These are phyloP conservation scores for Geosmithia flava DNA, from an alignment of 2,329 filamentous ascomycete species.

Conservation along the genomic window DNA sequence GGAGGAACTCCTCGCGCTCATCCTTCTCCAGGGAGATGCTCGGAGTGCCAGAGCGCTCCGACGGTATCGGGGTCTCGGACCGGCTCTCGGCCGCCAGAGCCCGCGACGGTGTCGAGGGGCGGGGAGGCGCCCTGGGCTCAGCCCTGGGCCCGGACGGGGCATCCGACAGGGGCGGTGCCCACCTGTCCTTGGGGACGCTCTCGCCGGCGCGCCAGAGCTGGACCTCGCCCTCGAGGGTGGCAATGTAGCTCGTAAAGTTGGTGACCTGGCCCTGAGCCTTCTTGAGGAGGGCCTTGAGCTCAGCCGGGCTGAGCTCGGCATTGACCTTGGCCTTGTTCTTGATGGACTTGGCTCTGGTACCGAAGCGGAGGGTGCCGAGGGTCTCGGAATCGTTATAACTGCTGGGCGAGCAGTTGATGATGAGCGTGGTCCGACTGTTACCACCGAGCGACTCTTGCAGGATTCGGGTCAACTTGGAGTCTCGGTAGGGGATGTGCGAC, in stretches of 20 bases:
- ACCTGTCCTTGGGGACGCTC: conserved; percentile 75
- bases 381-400: conserved; percentile 98
- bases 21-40: conserved; percentile 87
- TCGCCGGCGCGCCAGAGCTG: conserved; percentile 82
- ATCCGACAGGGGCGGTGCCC: conserved; percentile 57
- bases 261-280: conserved; percentile 85
- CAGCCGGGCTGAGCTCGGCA: conserved; percentile 86
- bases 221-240: conserved; percentile 73
- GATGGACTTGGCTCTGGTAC: conserved; percentile 93
- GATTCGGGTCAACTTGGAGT: conserved; percentile 95
- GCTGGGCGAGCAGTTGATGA: conserved; percentile 98
- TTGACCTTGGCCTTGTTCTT: conserved; percentile 99
- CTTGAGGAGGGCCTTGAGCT: conserved; percentile 85
- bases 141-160: conserved; percentile 21
- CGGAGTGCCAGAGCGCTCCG: conserved; percentile 78
- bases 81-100: conserved; percentile 41
- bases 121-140: conserved; percentile 25
- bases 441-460: conserved; percentile 94
- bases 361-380: conserved; percentile 81
- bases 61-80: conserved; percentile 50
- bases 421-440: conserved; percentile 95
- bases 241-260: conserved; percentile 79
- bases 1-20: conserved; percentile 89
- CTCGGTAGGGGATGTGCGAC: conserved; percentile 88
- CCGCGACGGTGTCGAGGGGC: conserved; percentile 40